Base-by-base conservation (phyloP, 305 asterid genomes). In the Fraxinus sp. region DNA sequence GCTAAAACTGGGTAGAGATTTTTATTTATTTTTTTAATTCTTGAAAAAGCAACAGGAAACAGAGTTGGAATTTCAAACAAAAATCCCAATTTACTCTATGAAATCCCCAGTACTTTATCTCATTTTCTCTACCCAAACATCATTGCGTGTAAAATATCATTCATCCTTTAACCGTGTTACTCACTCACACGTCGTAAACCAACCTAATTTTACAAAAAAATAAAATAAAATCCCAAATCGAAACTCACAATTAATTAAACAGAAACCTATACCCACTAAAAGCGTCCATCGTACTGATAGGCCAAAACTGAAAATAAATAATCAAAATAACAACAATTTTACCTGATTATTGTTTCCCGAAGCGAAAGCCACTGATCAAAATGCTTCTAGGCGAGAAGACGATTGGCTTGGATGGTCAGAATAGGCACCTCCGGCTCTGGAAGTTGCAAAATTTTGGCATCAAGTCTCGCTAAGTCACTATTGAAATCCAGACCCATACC, bases 301-400 rank as follows among this genome's bases (percentile, higher is more conserved):
- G 13, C 35, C 1, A 68, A 68, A 68, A 26, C 32, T 30, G 37
- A 68, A 26, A 1, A 26, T 22, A 70, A 28, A 68, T 3, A 62
- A 8, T 49, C 52, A 79, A 81, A 49, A 10, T 22, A 70, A 79
- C 18, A 37, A 55, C 78, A 57, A 13, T 82, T 86, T 79, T 91
- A 94, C 98, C 97, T 90, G 78, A 5, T 90, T 80, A 80, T 86
- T 81, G 97, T 90, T 78, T 92, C 97, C 9, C 97, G 93, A 24
- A 92, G 95, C 77, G 97, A 92, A 41, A 95, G 97, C 98, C 98
- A 94, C 89, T 91, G 95, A 88, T 94, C 96, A 78, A 89, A 95
- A 14, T 92, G 96, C 91, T 89, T 91, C 87, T 92, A 94, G 2
- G 94, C 95, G 49, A 93, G 91, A 79, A 52, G 84, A 68, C 96